A percentile compares a stretch with the other conserved stretches of the same genome.
These are phyloP conservation scores for Anthracocystis panici-leucophaei DNA, from an alignment of 1,284 basidiomycete genomes.

Conservation along the genomic window DNA sequence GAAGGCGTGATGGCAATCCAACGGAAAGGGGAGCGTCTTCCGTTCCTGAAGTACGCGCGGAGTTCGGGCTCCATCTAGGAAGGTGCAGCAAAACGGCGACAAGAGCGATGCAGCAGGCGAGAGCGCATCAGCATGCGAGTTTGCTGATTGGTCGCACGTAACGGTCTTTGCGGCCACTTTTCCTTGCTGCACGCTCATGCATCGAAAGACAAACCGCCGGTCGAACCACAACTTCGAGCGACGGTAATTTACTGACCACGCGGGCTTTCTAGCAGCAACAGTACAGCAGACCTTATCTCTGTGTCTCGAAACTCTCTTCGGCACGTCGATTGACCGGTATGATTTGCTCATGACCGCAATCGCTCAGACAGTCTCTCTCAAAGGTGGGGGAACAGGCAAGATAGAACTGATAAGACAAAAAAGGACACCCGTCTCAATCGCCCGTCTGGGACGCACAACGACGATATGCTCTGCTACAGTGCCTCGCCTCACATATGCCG, in stretches of 20 bases:
- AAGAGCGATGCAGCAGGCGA: not conserved
- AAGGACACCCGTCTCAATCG: too few species aligned
- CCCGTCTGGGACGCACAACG: not conserved
- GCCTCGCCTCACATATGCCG: not conserved
- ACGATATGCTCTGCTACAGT: not conserved
- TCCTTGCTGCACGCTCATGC: conserved; percentile 1
- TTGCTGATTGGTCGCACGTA: conserved; percentile 9
- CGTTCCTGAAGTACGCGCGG: too few species aligned
- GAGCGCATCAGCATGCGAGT: not conserved
- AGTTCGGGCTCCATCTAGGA: too few species aligned
- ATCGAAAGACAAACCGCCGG: conserved; percentile 17
- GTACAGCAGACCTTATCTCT: not conserved
- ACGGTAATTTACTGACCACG: too few species aligned
- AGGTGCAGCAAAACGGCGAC: too few species aligned
- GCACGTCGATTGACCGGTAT: not conserved
- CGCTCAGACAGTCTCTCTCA: not conserved
- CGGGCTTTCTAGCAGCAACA: not conserved
- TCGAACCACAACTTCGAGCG: not conserved
- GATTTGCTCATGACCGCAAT: not conserved
- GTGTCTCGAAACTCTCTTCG: not conserved
- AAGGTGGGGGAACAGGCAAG: too few species aligned
- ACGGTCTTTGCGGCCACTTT: conserved; percentile 1
- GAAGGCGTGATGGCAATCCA: too few species aligned
- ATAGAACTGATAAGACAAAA: too few species aligned
- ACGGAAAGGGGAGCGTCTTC: too few species aligned